Evolutionary conservation across 2,329 filamentous ascomycete genomes (phyloP).

Genomic region (Dothideomycetes sp.): DNA sequence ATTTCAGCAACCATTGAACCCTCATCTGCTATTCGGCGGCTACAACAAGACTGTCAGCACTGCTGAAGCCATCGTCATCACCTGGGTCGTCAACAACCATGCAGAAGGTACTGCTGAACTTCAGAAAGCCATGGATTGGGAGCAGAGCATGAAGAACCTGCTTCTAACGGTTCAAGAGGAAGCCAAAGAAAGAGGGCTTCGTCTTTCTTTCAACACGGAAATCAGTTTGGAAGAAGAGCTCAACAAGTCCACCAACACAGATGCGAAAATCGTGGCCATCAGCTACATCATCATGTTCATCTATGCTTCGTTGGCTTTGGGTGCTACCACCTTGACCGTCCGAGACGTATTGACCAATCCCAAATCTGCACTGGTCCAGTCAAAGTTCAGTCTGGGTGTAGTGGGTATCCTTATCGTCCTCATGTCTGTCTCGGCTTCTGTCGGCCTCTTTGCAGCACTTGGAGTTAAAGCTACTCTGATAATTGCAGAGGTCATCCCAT

Average conservation of each 20-base stretch:
- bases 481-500: conserved; percentile 96
- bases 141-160: conserved; percentile 62
- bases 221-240: conserved; percentile 90
- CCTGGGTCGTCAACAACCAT: conserved; percentile 89
- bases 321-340: conserved; percentile 72
- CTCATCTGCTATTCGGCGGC: conserved; percentile 76
- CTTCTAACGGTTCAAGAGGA: conserved; percentile 72
- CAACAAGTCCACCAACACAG: conserved; percentile 96
- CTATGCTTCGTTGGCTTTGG: conserved; percentile 85
- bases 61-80: conserved; percentile 71
- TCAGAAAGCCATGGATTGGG: conserved; percentile 76
- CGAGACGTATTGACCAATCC: conserved; percentile 72
- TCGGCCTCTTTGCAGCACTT: conserved; percentile 84
- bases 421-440: conserved; percentile 93
- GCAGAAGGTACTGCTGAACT: conserved; percentile 62
- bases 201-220: conserved; percentile 90
- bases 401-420: conserved; percentile 90
- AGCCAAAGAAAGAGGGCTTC: conserved; percentile 63
- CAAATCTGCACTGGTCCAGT: conserved; percentile 77
- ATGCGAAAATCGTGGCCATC: conserved; percentile 90
- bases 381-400: conserved; percentile 92
- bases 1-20: conserved; percentile 80
- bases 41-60: conserved; percentile 58
- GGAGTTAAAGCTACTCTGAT: conserved; percentile 94
- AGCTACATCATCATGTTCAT: conserved; percentile 99